phyloP scores from a whole-genome alignment of 2,329 filamentous ascomycete species.

The Samsoniella hepiali region DNA sequence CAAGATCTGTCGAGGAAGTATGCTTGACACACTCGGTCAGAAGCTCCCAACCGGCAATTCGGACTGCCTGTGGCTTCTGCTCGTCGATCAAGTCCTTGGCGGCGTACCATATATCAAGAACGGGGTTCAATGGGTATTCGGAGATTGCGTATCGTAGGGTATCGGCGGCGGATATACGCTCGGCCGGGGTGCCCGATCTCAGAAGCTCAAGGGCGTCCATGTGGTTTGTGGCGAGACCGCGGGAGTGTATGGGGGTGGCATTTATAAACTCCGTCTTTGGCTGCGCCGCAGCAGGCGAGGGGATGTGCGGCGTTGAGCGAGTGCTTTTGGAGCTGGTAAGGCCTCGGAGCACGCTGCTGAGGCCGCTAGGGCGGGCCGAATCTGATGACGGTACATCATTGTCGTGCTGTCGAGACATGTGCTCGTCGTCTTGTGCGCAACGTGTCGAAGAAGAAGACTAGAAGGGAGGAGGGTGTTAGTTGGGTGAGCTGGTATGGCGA shows the following conservation, averaged over 20 bases:
- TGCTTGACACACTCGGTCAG: constrained; percentile 64
- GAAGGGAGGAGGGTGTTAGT: constrained; percentile 5
- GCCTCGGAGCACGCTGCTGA: constrained; percentile 63
- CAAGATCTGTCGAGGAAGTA: constrained; percentile 59
- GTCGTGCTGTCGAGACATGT: constrained; percentile 60
- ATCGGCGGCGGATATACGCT: constrained; percentile 56
- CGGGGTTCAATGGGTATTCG: constrained; percentile 57
- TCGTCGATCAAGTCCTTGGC: constrained; percentile 63
- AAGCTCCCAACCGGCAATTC: constrained; percentile 62
- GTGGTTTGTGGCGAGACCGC: constrained; percentile 49
- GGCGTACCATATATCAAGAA: constrained; percentile 63
- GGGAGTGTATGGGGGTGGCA: constrained; percentile 37
- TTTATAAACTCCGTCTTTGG: constrained; percentile 46
- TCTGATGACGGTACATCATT: constrained; percentile 56
- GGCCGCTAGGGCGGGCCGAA: constrained; percentile 51
- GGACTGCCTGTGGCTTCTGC: constrained; percentile 49
- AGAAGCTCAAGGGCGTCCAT: constrained; percentile 54
- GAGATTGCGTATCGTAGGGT: constrained; percentile 54
- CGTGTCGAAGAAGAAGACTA: background rate
- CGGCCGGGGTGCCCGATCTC: constrained; percentile 48
- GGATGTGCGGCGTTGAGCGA: constrained; percentile 47
- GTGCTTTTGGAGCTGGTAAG: constrained; percentile 54
- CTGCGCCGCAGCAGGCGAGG: constrained; percentile 36
- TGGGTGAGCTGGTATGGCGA: background rate
- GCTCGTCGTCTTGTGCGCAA: constrained; percentile 35